A percentile compares a stretch with the other conserved stretches of the same genome.
Evolutionary conservation across 768 basidiomycete genomes (phyloP).

Genomic region (Chalciporus pseudorubinellus): DNA sequence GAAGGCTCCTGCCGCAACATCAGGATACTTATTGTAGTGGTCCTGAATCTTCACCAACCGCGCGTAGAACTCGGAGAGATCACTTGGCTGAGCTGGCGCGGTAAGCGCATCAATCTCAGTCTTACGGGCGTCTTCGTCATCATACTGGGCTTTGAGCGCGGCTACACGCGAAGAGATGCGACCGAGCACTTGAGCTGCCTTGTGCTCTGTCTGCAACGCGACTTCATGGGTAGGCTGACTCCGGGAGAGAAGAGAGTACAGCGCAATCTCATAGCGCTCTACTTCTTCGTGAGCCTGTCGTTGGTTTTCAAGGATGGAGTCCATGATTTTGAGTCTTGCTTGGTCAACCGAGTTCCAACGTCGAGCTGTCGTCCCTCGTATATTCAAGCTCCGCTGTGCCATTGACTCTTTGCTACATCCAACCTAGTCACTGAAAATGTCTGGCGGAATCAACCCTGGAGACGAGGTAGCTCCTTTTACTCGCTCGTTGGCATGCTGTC

Average conservation of each 20-base stretch:
- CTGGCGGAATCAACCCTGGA: conserved; percentile 79
- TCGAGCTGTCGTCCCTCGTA: neutral
- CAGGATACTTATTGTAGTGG: conserved; percentile 95
- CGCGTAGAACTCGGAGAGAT: conserved; percentile 93
- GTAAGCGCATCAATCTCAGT: conserved; percentile 66
- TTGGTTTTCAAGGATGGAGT: conserved; percentile 91
- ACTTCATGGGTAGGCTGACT: conserved; percentile 60
- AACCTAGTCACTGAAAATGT: conserved; percentile 56
- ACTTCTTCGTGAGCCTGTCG: conserved; percentile 95
- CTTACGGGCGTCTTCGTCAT: conserved; percentile 70
- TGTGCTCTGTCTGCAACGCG: conserved; percentile 78
- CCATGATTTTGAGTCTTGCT: conserved; percentile 51
- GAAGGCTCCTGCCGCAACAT: conserved; percentile 76
- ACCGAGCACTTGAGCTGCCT: conserved; percentile 84
- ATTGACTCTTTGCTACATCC: conserved; percentile 33
- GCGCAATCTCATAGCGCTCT: conserved; percentile 85
- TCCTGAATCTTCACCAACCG: conserved; percentile 96
- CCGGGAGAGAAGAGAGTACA: conserved; percentile 79
- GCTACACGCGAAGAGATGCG: conserved; percentile 70
- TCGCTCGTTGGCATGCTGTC: neutral
- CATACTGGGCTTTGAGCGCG: conserved; percentile 69
- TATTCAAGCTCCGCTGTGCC: conserved; percentile 56
- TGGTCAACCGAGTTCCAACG: conserved; percentile 2
- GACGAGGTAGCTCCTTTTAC: conserved; percentile 64
- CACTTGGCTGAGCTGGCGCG: conserved; percentile 54